A percentile compares a stretch with the other conserved stretches of the same genome.
phyloP scores from a whole-genome alignment of 371 early-diverging fungal species.

The Dichotomocladium elegans region DNA sequence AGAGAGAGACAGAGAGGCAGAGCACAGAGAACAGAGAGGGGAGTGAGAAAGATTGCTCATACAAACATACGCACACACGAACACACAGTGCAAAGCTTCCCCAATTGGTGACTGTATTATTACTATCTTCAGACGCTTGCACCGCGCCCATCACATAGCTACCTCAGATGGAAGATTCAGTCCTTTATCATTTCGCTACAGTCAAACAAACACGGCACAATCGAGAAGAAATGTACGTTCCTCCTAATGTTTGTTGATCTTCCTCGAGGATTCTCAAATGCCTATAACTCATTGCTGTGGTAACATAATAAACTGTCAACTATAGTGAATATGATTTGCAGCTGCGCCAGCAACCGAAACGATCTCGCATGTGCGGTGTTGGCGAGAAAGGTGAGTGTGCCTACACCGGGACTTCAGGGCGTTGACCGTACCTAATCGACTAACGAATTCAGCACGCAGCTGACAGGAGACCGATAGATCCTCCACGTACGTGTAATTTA shows the following conservation, averaged over 20 bases:
- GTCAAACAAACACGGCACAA: constrained; percentile 56
- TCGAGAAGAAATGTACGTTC: constrained; percentile 50
- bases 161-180: constrained; percentile 41
- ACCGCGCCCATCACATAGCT: background rate
- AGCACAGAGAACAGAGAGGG: too few relatives aligned
- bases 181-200: constrained; percentile 56
- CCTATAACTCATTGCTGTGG: too few relatives aligned
- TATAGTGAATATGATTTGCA: constrained; percentile 64
- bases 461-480: constrained; percentile 92
- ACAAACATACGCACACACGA: too few relatives aligned
- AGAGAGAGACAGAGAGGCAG: too few relatives aligned
- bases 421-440: background rate
- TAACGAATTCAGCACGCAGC: constrained; percentile 38
- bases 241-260: background rate
- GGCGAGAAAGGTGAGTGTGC: constrained; percentile 78
- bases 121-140: background rate
- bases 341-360: constrained; percentile 89
- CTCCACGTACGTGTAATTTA: constrained; percentile 85
- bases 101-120: background rate
- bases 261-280: too few relatives aligned
- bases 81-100: too few relatives aligned
- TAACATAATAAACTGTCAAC: too few relatives aligned
- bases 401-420: background rate
- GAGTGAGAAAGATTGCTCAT: too few relatives aligned
- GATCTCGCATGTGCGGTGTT: constrained; percentile 90